phyloP scores from a whole-genome alignment of 148 eudicot genomes.

The Fagopyrum tataricum region DNA sequence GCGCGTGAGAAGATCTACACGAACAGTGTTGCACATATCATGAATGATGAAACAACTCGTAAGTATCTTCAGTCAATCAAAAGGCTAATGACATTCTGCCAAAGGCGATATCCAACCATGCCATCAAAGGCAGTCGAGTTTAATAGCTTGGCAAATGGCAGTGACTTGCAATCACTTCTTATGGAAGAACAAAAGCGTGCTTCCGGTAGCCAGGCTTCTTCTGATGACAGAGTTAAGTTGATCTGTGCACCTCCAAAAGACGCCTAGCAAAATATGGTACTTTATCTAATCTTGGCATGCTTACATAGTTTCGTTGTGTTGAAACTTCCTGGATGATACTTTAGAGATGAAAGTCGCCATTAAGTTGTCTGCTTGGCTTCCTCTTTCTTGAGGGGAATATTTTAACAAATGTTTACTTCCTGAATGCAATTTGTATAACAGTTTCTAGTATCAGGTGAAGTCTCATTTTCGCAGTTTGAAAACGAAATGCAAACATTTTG shows the following conservation, averaged over 20 bases:
- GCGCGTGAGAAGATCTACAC: constrained; percentile 97
- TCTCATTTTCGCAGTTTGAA: background rate
- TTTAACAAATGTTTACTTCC: background rate
- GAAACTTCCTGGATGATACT: background rate
- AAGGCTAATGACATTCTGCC: constrained; percentile 88
- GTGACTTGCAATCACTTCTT: constrained; percentile 70
- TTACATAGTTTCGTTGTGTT: background rate
- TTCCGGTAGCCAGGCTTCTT: constrained; percentile 25
- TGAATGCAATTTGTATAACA: background rate
- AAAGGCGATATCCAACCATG: constrained; percentile 80
- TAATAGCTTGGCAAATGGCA: constrained; percentile 96
- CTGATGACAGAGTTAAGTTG: constrained; percentile 62
- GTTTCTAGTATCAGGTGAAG: background rate
- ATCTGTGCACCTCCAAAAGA: constrained; percentile 67
- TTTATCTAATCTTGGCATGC: background rate
- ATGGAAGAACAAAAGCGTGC: constrained; percentile 46
- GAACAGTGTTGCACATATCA: constrained; percentile 94
- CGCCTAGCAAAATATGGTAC: constrained; percentile 12
- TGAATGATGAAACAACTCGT: constrained; percentile 97
- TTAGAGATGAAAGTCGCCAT: background rate
- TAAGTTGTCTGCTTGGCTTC: background rate
- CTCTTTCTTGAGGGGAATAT: background rate
- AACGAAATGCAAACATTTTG: background rate
- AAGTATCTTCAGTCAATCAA: constrained; percentile 93
- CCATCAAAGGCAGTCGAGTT: constrained; percentile 96